A percentile compares a stretch with the other conserved stretches of the same genome.
phyloP scores from a whole-genome alignment of 805 yeast species.

The Saccharomycopsis sp. region DNA sequence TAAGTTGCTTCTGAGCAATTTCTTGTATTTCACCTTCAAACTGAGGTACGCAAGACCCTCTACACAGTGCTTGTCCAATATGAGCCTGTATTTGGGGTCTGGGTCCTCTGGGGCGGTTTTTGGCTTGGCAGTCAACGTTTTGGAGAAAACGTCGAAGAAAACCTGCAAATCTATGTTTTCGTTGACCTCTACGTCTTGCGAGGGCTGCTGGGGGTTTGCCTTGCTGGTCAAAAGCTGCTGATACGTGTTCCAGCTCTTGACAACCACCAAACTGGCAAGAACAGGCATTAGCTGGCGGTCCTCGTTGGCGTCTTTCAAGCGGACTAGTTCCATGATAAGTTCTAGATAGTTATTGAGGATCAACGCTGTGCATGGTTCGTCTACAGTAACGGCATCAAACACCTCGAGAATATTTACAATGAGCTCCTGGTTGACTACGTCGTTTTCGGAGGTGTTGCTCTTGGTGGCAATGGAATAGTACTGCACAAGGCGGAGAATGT shows the following conservation, averaged over 20 bases:
- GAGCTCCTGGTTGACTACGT: background rate
- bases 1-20: constrained; percentile 32
- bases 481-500: constrained; percentile 4
- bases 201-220: background rate
- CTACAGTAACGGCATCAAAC: constrained; percentile 12
- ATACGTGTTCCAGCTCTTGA: constrained; percentile 20
- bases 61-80: constrained; percentile 19
- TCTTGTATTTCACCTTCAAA: constrained; percentile 31
- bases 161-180: background rate
- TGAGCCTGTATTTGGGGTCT: background rate
- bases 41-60: constrained; percentile 33
- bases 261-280: constrained; percentile 12
- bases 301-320: background rate
- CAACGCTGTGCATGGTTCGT: constrained; percentile 9
- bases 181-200: background rate
- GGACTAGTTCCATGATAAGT: constrained; percentile 7
- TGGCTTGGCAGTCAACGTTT: background rate
- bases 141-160: background rate
- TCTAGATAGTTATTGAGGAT: constrained; percentile 12
- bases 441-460: background rate
- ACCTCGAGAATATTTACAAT: constrained; percentile 9
- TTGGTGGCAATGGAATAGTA: background rate
- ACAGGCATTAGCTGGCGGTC: background rate
- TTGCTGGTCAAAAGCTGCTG: constrained; percentile 6
- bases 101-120: background rate